Evolutionary conservation across 2,329 filamentous ascomycete genomes (phyloP).

Genomic region (Arthrobotrys megalospora): DNA sequence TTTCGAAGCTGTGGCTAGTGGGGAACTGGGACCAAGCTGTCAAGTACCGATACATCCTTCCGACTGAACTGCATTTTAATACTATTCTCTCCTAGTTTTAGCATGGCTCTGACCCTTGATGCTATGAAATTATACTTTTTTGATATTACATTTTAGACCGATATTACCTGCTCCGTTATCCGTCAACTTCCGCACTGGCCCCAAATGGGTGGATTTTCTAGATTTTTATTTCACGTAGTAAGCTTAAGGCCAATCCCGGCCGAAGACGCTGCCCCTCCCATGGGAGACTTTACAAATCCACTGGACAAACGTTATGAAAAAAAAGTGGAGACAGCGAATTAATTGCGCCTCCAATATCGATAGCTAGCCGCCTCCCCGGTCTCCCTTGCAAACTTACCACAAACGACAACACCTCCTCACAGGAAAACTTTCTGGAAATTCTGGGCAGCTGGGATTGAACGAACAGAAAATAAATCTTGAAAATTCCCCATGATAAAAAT

Average conservation of each 20-base stretch:
- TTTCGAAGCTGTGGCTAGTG: slow-evolving; percentile 49
- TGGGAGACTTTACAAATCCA: slow-evolving; percentile 24
- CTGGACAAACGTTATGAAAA: slow-evolving; percentile 35
- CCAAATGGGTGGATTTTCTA: slow-evolving; percentile 22
- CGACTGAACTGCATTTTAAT: slow-evolving; percentile 17
- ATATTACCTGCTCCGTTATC: slow-evolving; percentile 32
- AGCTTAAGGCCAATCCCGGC: slow-evolving; percentile 13
- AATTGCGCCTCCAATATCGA: slow-evolving; percentile 52
- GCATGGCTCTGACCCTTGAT: neutral
- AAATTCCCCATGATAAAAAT: slow-evolving; percentile 14
- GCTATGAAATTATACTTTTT: slow-evolving; percentile 37
- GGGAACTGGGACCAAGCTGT: slow-evolving; percentile 6
- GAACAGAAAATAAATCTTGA: neutral
- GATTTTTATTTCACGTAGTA: slow-evolving; percentile 17
- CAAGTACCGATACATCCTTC: slow-evolving; percentile 55
- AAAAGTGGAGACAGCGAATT: slow-evolving; percentile 42
- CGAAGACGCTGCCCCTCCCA: slow-evolving; percentile 8
- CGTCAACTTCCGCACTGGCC: slow-evolving; percentile 41
- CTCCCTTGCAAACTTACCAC: slow-evolving; percentile 52
- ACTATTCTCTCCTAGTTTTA: neutral
- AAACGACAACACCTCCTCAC: slow-evolving; percentile 58
- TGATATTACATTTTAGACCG: slow-evolving; percentile 31
- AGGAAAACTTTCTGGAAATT: neutral
- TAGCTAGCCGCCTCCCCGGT: slow-evolving; percentile 52
- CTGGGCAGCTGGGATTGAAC: slow-evolving; percentile 1